Evolutionary conservation across 495 filamentous ascomycete species (phyloP).

Genomic region (Penicillium flavigenum): DNA sequence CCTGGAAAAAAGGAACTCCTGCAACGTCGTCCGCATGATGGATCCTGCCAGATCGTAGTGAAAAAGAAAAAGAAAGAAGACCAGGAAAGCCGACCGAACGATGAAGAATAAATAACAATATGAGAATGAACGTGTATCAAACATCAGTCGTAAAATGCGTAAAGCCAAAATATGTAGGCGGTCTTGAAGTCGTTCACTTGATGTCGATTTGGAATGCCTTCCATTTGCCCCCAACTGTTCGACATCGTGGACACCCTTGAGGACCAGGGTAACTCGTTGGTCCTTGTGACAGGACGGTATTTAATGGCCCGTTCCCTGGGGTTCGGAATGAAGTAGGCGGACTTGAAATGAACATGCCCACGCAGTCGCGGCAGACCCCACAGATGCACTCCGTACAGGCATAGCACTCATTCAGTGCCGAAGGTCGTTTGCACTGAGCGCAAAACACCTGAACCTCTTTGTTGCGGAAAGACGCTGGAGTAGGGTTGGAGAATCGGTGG

Average conservation of each 20-base stretch:
- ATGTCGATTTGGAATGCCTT: conserved; percentile 56
- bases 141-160: conserved; percentile 45
- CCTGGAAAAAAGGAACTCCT: conserved; percentile 2
- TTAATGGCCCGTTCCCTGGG: conserved; percentile 36
- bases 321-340: conserved; percentile 41
- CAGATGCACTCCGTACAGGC: conserved; percentile 95
- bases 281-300: conserved; percentile 28
- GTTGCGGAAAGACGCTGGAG: conserved; percentile 42
- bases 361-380: conserved; percentile 82
- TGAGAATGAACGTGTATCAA: conserved; percentile 25
- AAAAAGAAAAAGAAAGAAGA: background rate
- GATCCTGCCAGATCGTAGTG: background rate
- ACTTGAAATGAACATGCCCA: conserved; percentile 67
- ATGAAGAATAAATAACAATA: conserved; percentile 13
- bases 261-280: conserved; percentile 45
- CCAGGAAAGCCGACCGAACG: background rate
- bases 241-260: conserved; percentile 53
- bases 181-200: conserved; percentile 34
- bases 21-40: conserved; percentile 8
- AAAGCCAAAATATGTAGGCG: conserved; percentile 27
- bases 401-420: conserved; percentile 73
- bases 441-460: conserved; percentile 82
- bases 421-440: conserved; percentile 73
- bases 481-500: conserved; percentile 51
- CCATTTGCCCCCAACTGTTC: conserved; percentile 50